Evolutionary conservation across 2,329 filamentous ascomycete genomes (phyloP).

Genomic region (Penicillium sp.): DNA sequence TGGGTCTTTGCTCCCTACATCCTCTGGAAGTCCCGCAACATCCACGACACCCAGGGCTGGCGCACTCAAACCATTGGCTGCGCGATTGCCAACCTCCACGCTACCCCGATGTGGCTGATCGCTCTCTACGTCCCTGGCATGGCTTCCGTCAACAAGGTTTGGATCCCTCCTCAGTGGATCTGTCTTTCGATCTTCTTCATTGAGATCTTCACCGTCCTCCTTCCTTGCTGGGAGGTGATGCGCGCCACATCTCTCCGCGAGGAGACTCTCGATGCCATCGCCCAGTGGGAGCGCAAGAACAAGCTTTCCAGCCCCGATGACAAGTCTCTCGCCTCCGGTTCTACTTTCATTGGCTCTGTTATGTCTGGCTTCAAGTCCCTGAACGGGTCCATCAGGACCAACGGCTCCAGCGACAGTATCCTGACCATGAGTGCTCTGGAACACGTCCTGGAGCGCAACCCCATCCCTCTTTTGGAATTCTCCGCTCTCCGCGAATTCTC

Average conservation of each 20-base stretch:
- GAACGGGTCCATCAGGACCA: slow-evolving; percentile 13
- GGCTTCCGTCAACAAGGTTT: slow-evolving; percentile 49
- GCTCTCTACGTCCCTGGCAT: slow-evolving; percentile 53
- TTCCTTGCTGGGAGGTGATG: slow-evolving; percentile 57
- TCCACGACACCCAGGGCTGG: slow-evolving; percentile 64
- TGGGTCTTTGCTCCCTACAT: slow-evolving; percentile 10
- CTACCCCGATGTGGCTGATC: slow-evolving; percentile 61
- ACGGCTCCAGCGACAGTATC: slow-evolving; percentile 44
- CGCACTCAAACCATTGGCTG: slow-evolving; percentile 56
- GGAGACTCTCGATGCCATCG: slow-evolving; percentile 36
- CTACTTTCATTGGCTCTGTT: slow-evolving; percentile 29
- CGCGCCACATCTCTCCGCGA: slow-evolving; percentile 30
- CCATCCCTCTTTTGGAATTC: slow-evolving; percentile 57
- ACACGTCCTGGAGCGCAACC: slow-evolving; percentile 49
- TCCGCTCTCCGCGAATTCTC: slow-evolving; percentile 63
- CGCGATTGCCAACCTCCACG: slow-evolving; percentile 51
- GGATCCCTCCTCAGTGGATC: slow-evolving; percentile 58
- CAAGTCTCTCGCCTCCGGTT: slow-evolving; percentile 26
- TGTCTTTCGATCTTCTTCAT: slow-evolving; percentile 58
- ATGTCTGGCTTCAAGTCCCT: slow-evolving; percentile 24
- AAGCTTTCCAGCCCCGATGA: slow-evolving; percentile 19
- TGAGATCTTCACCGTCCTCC: slow-evolving; percentile 59
- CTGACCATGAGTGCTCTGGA: slow-evolving; percentile 60
- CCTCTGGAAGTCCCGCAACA: slow-evolving; percentile 27
- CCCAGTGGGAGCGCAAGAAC: slow-evolving; percentile 37